A percentile compares a stretch with the other conserved stretches of the same genome.
These are phyloP conservation scores for Nemania sp. DNA, from an alignment of 2,329 filamentous ascomycete genomes.

Conservation along the genomic window DNA sequence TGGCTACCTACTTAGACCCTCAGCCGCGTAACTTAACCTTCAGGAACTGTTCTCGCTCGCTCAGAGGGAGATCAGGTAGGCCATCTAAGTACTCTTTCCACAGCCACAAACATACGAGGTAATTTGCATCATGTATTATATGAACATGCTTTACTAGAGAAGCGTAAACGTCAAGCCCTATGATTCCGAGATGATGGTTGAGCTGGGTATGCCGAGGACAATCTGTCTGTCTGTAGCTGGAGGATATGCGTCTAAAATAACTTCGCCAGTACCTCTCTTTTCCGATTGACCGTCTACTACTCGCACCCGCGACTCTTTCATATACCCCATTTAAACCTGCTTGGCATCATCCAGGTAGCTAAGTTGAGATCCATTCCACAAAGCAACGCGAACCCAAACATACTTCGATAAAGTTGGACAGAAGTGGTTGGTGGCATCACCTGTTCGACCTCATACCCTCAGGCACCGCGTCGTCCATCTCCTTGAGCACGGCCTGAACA, in stretches of 20 bases:
- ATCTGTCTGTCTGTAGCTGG: conserved; percentile 1
- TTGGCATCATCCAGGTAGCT: conserved; percentile 2
- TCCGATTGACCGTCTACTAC: conserved; percentile 3
- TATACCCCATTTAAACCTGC: conserved; percentile 8
- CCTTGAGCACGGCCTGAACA: conserved; percentile 68
- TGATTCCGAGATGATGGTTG: not conserved
- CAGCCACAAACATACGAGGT: not conserved
- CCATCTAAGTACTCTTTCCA: too few relatives aligned
- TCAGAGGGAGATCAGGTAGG: too few relatives aligned
- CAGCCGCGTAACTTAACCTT: too few relatives aligned
- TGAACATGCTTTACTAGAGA: conserved; percentile 1
- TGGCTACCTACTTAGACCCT: too few relatives aligned
- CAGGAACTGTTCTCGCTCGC: too few relatives aligned
- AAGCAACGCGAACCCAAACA: not conserved
- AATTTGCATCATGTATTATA: conserved; percentile 1
- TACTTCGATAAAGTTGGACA: not conserved
- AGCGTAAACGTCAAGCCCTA: not conserved
- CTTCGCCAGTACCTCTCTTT: not conserved
- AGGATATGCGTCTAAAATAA: conserved; percentile 8
- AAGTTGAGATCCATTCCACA: not conserved
- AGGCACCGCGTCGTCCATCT: conserved; percentile 58
- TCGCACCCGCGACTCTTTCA: not conserved
- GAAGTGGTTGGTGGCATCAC: conserved; percentile 14
- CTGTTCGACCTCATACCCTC: conserved; percentile 25
- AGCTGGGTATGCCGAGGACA: not conserved